Base-by-base conservation (phyloP, 352 stramenopile genomes). In the Pythium vanterpoolii region DNA sequence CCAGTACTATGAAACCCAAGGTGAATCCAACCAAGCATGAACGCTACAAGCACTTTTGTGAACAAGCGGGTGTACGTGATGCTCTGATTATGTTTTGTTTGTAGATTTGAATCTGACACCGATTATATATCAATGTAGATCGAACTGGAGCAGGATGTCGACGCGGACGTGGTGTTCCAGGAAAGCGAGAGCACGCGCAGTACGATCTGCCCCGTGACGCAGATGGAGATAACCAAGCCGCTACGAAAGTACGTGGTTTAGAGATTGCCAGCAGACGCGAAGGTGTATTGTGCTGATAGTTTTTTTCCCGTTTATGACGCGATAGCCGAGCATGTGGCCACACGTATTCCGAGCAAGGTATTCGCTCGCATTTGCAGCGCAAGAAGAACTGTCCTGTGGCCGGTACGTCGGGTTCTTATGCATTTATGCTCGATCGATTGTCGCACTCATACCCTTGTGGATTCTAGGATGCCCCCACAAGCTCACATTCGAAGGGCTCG, bases 281-380 rank as follows among this genome's bases (percentile, higher is more conserved):
- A 33, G 18, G 3, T 11, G 16, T 38, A 42, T 24, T 14, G 44
- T 19, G 28, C 47, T 55, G 23, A 55, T 31, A 27, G 0, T 18
- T 14, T 14, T 38, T 33, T 11, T 19, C 5, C 19, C 4, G 9
- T 11, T 30, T 53, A 3, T 40, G 28, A 7, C 34, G 19, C 5
- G 3, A 26, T 21, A 95, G 86, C 57, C 79, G 78, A 13, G 69
- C 54, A 14, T 95, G 86, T 62, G 74, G 74, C 26, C 86, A 95
- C 68, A 86, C 86, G 46, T 95, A 95, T 64, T 93, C 81, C 24
- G 76, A 89, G 42, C 73, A 85, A 48, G 86, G 86, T 14, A 95
- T 95, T 49, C 69, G 69, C 21, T 39, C 81, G 1, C 86, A 95
- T 42, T 69, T 95, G 19, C 74, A 86, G 40, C 77, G 74, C 55